Conservation (phyloP, 768 basidiomycete species). For the Lepiota brunneoincarnata region DNA sequence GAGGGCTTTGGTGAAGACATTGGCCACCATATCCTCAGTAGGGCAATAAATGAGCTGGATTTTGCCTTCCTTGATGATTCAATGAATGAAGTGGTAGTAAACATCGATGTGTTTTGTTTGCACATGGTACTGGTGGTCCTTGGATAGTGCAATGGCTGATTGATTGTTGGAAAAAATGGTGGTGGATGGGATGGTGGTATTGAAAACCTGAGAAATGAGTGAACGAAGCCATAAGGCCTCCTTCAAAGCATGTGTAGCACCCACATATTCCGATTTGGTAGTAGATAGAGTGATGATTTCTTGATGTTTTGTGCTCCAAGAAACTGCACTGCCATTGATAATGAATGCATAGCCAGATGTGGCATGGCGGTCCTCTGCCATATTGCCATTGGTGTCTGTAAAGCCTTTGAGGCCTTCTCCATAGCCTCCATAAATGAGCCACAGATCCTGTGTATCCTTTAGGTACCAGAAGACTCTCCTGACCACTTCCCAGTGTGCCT, state of each 20-base stretch:
- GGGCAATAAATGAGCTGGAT: no score
- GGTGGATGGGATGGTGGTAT: conserved; percentile 7
- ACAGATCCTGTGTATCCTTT: conserved; percentile 17
- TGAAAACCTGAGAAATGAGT: conserved; percentile 17
- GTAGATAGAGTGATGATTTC: no score
- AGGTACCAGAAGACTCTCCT: conserved; percentile 39
- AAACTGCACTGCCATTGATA: conserved; percentile 24
- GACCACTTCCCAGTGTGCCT: conserved; percentile 35
- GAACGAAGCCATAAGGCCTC: conserved; percentile 18
- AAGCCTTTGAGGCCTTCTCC: no score
- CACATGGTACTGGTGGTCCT: conserved; percentile 21
- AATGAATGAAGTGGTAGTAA: no score
- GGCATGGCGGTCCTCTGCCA: conserved; percentile 21
- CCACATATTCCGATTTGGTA: no score
- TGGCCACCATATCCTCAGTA: no score
- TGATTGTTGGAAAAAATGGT: conserved; percentile 21
- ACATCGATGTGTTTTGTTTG: no score
- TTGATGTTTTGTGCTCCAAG: no score
- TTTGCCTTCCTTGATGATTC: no score
- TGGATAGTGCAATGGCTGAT: conserved; percentile 19
- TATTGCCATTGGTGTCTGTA: conserved; percentile 22
- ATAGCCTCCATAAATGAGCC: conserved; percentile 16
- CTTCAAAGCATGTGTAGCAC: no score
- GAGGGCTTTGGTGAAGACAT: no score
- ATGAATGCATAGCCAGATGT: conserved; percentile 28